phyloP scores from a whole-genome alignment of 169 alveolate species.

The Cryptosporidium ryanae region DNA sequence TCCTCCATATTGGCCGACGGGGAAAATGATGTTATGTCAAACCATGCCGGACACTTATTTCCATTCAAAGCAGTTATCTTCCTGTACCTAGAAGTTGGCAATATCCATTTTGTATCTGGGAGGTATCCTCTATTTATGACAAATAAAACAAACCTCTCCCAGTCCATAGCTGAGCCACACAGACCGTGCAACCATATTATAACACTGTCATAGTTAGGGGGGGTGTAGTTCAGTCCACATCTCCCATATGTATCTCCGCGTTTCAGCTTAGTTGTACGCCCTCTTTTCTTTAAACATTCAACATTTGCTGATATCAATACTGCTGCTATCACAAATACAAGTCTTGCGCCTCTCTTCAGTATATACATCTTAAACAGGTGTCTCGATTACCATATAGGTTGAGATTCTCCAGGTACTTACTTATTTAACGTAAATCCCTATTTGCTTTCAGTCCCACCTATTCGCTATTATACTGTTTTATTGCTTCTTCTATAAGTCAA shows the following conservation, averaged over 20 bases:
- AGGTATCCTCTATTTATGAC: background rate
- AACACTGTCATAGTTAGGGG: conserved; percentile 10
- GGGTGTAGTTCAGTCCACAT: conserved; percentile 30
- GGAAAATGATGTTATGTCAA: conserved; percentile 25
- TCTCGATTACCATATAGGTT: too few species aligned
- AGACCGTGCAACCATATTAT: conserved; percentile 57
- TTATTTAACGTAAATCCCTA: too few species aligned
- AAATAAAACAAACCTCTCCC: conserved; percentile 9
- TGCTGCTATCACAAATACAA: background rate
- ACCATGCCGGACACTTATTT: conserved; percentile 63
- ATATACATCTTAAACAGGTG: background rate
- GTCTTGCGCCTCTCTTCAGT: conserved; percentile 7
- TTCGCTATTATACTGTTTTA: too few species aligned
- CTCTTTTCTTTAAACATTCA: conserved; percentile 34
- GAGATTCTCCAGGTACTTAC: too few species aligned
- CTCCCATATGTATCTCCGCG: conserved; percentile 51
- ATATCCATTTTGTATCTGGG: conserved; percentile 54
- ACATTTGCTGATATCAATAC: background rate
- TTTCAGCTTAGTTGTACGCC: background rate
- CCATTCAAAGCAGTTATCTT: conserved; percentile 30
- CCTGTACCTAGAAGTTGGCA: conserved; percentile 41
- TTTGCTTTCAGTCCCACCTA: too few species aligned
- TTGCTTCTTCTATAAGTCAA: too few species aligned
- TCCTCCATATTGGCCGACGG: conserved; percentile 37
- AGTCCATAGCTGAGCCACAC: conserved; percentile 60